Evolutionary conservation across 495 filamentous ascomycete species (phyloP).

Genomic region (Neurospora tetraspora): DNA sequence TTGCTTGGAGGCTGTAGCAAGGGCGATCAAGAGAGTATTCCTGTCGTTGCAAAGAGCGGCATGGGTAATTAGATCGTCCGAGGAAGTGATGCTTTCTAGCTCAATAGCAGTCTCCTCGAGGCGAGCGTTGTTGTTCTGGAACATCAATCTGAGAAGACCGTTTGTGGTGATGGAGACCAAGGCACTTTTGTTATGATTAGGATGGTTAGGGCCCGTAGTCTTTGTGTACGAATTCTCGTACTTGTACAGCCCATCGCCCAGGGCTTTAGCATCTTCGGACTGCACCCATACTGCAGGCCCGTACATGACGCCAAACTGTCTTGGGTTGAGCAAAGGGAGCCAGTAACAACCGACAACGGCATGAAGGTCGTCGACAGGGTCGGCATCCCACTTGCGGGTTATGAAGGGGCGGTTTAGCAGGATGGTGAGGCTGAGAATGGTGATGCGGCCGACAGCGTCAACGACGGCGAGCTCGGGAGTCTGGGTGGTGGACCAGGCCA

Average conservation of each 20-base stretch:
- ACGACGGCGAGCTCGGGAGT: constrained; percentile 62
- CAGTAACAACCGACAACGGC: constrained; percentile 78
- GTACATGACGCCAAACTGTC: constrained; percentile 30
- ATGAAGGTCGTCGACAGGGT: constrained; percentile 59
- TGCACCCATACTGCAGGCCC: constrained; percentile 36
- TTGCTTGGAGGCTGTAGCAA: constrained; percentile 57
- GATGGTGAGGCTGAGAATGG: constrained; percentile 51
- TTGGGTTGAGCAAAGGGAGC: constrained; percentile 48
- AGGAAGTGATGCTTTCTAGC: constrained; percentile 57
- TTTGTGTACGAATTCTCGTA: constrained; percentile 40
- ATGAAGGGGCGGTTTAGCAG: constrained; percentile 56
- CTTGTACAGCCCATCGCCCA: constrained; percentile 18
- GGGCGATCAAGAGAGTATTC: constrained; percentile 54
- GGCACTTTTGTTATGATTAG: constrained; percentile 52
- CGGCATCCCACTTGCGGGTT: constrained; percentile 43
- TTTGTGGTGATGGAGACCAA: constrained; percentile 61
- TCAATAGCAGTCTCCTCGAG: constrained; percentile 59
- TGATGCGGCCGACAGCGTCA: constrained; percentile 63
- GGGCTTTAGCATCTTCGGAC: constrained; percentile 7
- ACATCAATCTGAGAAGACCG: constrained; percentile 60
- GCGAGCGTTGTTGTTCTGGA: constrained; percentile 44
- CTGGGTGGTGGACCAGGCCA: constrained; percentile 68
- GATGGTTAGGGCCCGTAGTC: constrained; percentile 57
- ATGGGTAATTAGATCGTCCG: constrained; percentile 67
- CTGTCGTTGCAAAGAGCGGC: constrained; percentile 67